Evolutionary conservation across 75 land plant genomes (phyloP).

Genomic region (Selaginella moellendorffii): DNA sequence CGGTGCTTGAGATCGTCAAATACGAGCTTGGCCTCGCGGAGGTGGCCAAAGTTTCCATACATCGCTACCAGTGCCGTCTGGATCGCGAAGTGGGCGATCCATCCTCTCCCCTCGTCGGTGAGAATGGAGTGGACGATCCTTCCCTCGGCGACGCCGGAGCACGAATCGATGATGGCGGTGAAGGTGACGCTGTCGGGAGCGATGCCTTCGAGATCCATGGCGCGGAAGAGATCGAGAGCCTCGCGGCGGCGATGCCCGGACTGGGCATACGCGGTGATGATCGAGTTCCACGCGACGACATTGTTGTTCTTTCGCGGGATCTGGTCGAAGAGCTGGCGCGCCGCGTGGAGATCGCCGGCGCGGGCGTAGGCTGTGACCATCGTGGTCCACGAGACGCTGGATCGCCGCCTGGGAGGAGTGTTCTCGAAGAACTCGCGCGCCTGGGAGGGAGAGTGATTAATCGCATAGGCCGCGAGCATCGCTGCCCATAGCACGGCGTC

Average conservation of each 20-base stretch:
- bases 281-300: not conserved
- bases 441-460: not conserved
- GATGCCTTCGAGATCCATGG: not conserved
- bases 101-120: not conserved
- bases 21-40: slow-evolving; percentile 19
- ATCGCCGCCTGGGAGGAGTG: not conserved
- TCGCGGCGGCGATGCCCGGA: not conserved
- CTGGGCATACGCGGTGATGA: not conserved
- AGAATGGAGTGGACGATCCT: not conserved
- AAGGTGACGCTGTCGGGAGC: not conserved
- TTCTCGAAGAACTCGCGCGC: not conserved
- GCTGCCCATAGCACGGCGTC: not conserved
- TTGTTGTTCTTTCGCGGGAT: not conserved
- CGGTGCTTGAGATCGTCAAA: slow-evolving; percentile 19
- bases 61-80: slow-evolving; percentile 21
- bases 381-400: not conserved
- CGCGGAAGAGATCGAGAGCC: not conserved
- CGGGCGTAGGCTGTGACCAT: not conserved
- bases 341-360: not conserved
- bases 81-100: not conserved
- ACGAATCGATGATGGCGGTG: not conserved
- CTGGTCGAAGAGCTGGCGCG: not conserved
- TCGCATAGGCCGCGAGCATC: not conserved
- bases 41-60: slow-evolving; percentile 20
- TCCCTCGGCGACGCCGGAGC: not conserved